Evolutionary conservation across 106 monocot species (phyloP).

Genomic region (Alisma plantagoaquatica): DNA sequence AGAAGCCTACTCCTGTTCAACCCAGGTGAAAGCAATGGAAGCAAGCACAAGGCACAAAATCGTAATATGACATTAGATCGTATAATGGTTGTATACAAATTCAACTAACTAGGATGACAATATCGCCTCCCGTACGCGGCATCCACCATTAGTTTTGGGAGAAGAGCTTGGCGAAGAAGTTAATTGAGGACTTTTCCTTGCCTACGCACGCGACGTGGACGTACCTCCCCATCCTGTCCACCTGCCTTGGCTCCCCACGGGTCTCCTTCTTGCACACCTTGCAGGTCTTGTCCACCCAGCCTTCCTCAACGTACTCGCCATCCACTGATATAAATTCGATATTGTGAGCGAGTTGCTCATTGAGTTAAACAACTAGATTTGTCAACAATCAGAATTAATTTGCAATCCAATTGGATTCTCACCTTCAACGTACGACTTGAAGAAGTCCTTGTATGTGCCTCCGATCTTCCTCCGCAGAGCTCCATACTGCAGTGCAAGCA

Average conservation of each 20-base stretch:
- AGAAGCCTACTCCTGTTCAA: too few relatives aligned
- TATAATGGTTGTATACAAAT: too few relatives aligned
- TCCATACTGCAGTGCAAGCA: conserved; percentile 57
- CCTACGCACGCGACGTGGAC: conserved; percentile 67
- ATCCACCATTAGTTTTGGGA: too few relatives aligned
- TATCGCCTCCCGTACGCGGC: too few relatives aligned
- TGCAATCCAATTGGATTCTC: not conserved
- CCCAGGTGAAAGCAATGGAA: too few relatives aligned
- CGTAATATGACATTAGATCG: too few relatives aligned
- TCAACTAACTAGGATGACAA: too few relatives aligned
- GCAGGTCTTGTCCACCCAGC: conserved; percentile 99
- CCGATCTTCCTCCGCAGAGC: conserved; percentile 95
- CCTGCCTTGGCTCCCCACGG: conserved; percentile 76
- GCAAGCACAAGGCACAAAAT: too few relatives aligned
- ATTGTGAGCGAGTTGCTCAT: too few relatives aligned
- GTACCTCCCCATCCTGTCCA: conserved; percentile 74
- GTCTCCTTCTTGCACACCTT: conserved; percentile 95
- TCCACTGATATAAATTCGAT: too few relatives aligned
- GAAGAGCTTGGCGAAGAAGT: conserved; percentile 88
- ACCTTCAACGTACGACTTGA: conserved; percentile 99
- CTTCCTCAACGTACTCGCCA: conserved; percentile 94
- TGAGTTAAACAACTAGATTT: not conserved
- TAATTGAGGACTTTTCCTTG: conserved; percentile 56
- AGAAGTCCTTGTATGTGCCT: conserved; percentile 98
- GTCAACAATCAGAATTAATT: not conserved